Percentiles rank a stretch among this genome's conserved stretches.
phyloP scores from a whole-genome alignment of 1,284 basidiomycete genomes.

The Sporisorium exsertum region DNA sequence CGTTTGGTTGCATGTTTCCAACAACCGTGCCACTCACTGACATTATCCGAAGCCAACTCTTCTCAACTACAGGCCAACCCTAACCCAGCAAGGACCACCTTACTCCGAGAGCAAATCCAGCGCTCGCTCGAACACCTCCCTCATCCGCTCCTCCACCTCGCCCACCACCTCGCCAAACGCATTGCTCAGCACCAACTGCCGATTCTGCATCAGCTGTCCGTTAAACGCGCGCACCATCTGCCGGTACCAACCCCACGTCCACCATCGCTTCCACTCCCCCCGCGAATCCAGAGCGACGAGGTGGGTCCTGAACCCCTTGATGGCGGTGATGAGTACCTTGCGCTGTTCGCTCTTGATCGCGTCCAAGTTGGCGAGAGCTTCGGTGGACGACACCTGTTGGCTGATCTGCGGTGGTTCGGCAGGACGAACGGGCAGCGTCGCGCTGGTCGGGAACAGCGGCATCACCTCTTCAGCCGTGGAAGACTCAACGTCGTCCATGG shows the following conservation, averaged over 20 bases:
- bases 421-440: constrained; percentile 35
- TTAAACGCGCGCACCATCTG: constrained; percentile 52
- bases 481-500: constrained; percentile 13
- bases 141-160: background rate
- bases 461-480: constrained; percentile 17
- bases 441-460: constrained; percentile 51
- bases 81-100: too few species aligned
- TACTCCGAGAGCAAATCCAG: constrained; percentile 43
- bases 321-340: constrained; percentile 59
- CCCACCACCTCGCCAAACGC: constrained; percentile 34
- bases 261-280: constrained; percentile 60
- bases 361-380: constrained; percentile 53
- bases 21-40: too few species aligned
- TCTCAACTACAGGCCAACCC: too few species aligned
- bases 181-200: constrained; percentile 49
- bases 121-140: constrained; percentile 26
- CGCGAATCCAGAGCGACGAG: constrained; percentile 1
- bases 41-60: too few species aligned
- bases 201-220: constrained; percentile 52
- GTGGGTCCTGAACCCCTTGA: constrained; percentile 49
- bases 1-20: too few species aligned
- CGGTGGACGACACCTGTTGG: constrained; percentile 33
- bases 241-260: constrained; percentile 60
- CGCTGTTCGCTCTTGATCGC: constrained; percentile 65
- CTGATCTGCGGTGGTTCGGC: background rate